Base-by-base conservation (phyloP, 2,329 filamentous ascomycete genomes). In the Knoxdaviesia proteae region DNA sequence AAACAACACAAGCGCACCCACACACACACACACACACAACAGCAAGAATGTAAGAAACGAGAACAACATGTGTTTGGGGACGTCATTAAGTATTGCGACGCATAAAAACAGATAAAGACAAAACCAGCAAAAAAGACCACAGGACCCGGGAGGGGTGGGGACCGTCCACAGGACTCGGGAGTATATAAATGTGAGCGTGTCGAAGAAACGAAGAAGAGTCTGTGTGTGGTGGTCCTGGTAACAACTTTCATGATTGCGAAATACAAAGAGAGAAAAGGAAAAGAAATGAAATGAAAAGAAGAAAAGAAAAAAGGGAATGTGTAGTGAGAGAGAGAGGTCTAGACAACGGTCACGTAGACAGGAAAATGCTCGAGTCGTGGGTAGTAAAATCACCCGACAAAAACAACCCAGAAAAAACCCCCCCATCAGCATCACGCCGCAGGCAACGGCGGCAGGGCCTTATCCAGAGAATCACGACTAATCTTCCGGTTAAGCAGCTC, bases 381-480 rank as follows among this genome's bases (percentile, higher is more conserved):
- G 32, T 30, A 36, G 29, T 34, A 34, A 36, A 38, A 20, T 38
- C 40, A 36, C 7, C 37, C 32, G 36, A 36, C 8, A 39, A 33
- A 42, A 35, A 34, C 39, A 41, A 30, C n/a, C n/a, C 29, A 40
- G 34, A 11, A 37, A 44, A 40, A n/a, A 40, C 35, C 34, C 36
- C 5, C 32, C 6, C 31, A 30, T 20, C 20, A 31, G 34, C 6
- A 41, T 11, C 39, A 41, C 32, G 33, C 7, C 34, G 45, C 47
- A 2, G 74, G 74, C 38, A 78, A 54, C 3, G 71, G 69, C 6
- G 73, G 74, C 39, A 77, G 54, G 7, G 65, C 64, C 57, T 78
- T 78, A 49, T 77, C 69, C 38, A 77, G 57, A 48, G 71, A 75
- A 36, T 71, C 67, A 39, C 64, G 65, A 54, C 69, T 70, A 45